A percentile compares a stretch with the other conserved stretches of the same genome.
Conservation (phyloP, 164 flowering plant species). For the Dillenia suffruticosa region DNA sequence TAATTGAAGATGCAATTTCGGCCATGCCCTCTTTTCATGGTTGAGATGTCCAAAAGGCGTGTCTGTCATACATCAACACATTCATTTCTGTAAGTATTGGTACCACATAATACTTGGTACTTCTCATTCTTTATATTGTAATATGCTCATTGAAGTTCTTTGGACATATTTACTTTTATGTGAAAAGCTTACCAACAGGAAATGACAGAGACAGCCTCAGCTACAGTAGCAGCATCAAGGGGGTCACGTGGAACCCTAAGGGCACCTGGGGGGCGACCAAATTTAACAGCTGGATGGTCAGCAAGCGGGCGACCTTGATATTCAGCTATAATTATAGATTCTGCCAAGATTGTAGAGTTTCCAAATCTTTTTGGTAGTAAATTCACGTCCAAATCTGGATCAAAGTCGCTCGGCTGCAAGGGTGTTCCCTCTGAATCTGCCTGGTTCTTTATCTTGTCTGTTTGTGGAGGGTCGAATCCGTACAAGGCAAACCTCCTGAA, state of each 20-base stretch:
- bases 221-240: slow-evolving; percentile 70
- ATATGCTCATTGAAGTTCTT: no score
- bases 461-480: slow-evolving; percentile 69
- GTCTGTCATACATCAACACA: no score
- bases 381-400: slow-evolving; percentile 47
- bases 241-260: slow-evolving; percentile 63
- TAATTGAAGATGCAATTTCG: no score
- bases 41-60: no score
- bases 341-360: slow-evolving; percentile 60
- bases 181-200: slow-evolving; percentile 56
- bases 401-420: slow-evolving; percentile 41
- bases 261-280: slow-evolving; percentile 71
- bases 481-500: slow-evolving; percentile 74
- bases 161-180: no score
- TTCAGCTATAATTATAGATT: slow-evolving; percentile 66
- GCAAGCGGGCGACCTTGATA: slow-evolving; percentile 78
- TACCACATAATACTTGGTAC: no score
- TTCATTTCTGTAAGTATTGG: no score
- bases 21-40: no score
- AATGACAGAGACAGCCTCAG: slow-evolving; percentile 74
- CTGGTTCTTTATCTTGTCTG: slow-evolving; percentile 21
- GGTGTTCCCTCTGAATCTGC: slow-evolving; percentile 32
- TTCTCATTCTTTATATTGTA: no score
- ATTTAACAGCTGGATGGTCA: slow-evolving; percentile 68
- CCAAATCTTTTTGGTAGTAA: slow-evolving; percentile 73